Evolutionary conservation across 768 basidiomycete genomes (phyloP), one percentile per base, ranked within the genome.

Genomic region (Arthromyces matolae): DNA sequence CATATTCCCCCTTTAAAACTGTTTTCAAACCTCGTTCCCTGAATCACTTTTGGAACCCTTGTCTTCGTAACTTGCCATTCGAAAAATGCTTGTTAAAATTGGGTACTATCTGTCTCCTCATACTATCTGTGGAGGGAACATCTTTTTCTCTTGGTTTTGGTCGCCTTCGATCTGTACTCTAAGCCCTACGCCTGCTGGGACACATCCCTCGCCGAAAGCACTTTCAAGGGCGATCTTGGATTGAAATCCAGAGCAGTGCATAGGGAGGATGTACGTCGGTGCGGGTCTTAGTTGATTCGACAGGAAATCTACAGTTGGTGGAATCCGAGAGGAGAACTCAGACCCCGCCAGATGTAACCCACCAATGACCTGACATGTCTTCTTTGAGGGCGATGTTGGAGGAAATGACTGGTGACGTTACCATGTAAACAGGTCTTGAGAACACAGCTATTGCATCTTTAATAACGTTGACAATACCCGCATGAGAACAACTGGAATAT

Each of bases 231-330:
- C 86, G 7, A 88, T 61, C 63, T 92, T 90, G 28, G 78, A 77
- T n/a, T 75, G 72, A 59, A 91, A 88, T 4, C 89, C 89, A 3
- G 86, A 80, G 57, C 90, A 93, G 60, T 93, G 91, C 81, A 93
- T 86, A 0, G 89, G 90, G 0, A 92, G 71, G 37, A 92, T 64
- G 53, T 84, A 91, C 1, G 72, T 74, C 1, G 87, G 88, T 0
- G 79, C 63, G 9, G 89, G 87, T 6, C 68, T 61, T 24, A 91
- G 65, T 44, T 74, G 57, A n/a, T 72, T 66, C 0, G 83, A 75
- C 27, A 93, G 66, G 63, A 88, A 91, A 10, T 83, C 64, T 42
- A 91, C 78, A 0, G 91, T 93, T 8, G 78, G 78, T 1, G 71
- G 71, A 45, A 91, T 81, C 38, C 87, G 81, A 19, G 74, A 66